Percentiles rank a stretch among this genome's conserved stretches.
These are phyloP conservation scores for Plectranthus barbatus DNA, from an alignment of 257 asterid species.

Conservation along the genomic window DNA sequence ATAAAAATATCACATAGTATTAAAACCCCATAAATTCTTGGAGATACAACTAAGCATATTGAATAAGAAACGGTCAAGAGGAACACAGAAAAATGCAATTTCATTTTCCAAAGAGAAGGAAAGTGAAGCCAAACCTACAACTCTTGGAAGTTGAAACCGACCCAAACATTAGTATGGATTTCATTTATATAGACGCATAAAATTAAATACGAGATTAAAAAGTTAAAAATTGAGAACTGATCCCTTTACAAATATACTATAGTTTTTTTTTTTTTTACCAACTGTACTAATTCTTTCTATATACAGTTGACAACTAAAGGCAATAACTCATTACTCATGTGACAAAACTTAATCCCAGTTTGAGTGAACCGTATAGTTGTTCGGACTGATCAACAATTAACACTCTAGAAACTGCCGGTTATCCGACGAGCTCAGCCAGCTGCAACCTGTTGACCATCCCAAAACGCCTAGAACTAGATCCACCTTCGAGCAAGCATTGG, in stretches of 20 bases:
- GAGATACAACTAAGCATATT: too few relatives aligned
- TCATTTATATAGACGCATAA: background rate
- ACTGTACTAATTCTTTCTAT: slow-evolving; percentile 35
- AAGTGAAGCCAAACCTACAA: too few relatives aligned
- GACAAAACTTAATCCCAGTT: slow-evolving; percentile 51
- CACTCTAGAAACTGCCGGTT: slow-evolving; percentile 51
- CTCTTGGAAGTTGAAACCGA: too few relatives aligned
- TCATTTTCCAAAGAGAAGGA: too few relatives aligned
- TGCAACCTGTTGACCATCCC: slow-evolving; percentile 95
- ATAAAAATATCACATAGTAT: too few relatives aligned
- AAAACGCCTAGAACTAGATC: slow-evolving; percentile 74
- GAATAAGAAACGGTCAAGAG: too few relatives aligned
- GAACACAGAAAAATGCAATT: too few relatives aligned
- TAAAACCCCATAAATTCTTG: too few relatives aligned
- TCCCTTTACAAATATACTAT: slow-evolving; percentile 55
- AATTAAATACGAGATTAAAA: background rate
- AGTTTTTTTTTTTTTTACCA: too few relatives aligned
- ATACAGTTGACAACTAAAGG: slow-evolving; percentile 26
- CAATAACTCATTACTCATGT: slow-evolving; percentile 12
- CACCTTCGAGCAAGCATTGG: slow-evolving; percentile 54
- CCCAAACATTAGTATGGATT: too few relatives aligned
- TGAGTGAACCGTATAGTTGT: too few relatives aligned
- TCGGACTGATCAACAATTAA: slow-evolving; percentile 19
- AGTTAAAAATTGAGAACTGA: background rate
- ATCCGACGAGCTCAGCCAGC: slow-evolving; percentile 57